Evolutionary conservation across 495 filamentous ascomycete genomes (phyloP).

Genomic region (Xanthoparmelia taractica): DNA sequence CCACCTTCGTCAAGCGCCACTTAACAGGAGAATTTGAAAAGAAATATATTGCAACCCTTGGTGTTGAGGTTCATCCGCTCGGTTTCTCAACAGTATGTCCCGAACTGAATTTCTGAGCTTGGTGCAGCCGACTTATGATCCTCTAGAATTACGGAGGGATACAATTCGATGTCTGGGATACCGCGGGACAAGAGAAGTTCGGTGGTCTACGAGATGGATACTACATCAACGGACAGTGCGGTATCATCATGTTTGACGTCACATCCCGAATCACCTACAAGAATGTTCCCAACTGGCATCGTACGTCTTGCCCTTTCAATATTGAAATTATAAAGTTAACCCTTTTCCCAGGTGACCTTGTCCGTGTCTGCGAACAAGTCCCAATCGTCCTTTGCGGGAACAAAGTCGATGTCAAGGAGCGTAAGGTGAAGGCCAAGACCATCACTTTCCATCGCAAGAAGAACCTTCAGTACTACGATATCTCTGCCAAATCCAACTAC

Average conservation of each 20-base stretch:
- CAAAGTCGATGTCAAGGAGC: conserved; percentile 99
- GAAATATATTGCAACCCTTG: conserved; percentile 99
- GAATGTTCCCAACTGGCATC: conserved; percentile 99
- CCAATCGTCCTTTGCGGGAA: conserved; percentile 97
- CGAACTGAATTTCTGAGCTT: conserved; percentile 9
- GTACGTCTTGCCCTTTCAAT: conserved; percentile 51
- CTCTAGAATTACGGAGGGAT: conserved; percentile 85
- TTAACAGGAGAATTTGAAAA: conserved; percentile 99
- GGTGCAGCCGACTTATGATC: conserved; percentile 36
- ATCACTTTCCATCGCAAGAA: conserved; percentile 99
- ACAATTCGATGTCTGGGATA: conserved; percentile 99
- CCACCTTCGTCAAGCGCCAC: conserved; percentile 99
- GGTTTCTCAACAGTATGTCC: conserved; percentile 79
- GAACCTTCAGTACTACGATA: conserved; percentile 99
- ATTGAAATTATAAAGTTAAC: conserved; percentile 9
- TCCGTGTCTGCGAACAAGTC: conserved; percentile 99
- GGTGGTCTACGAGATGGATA: conserved; percentile 99
- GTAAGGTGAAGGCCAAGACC: conserved; percentile 99
- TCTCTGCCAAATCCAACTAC: conserved; percentile 99
- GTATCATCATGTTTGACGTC: conserved; percentile 99
- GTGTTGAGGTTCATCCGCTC: conserved; percentile 97
- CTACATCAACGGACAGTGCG: conserved; percentile 99
- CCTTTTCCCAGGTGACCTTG: conserved; percentile 77
- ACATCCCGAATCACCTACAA: conserved; percentile 99
- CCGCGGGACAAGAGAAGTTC: conserved; percentile 99